These are phyloP conservation scores for Phyllostachys edulis DNA, from an alignment of 176 grass and related monocot species.

Conservation along the genomic window DNA sequence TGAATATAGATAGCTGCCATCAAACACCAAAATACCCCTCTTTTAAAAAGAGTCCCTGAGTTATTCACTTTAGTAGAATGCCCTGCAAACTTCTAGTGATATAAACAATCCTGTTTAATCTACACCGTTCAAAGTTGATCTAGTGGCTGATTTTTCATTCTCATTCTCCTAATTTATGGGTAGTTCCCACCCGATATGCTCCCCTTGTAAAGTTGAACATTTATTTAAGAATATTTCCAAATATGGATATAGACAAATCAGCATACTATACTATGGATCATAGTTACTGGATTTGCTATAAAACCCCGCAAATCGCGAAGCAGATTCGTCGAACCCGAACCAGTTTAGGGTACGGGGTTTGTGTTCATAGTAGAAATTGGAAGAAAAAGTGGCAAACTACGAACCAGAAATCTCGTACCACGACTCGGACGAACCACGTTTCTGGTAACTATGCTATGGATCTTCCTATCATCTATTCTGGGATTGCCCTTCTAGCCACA, in stretches of 20 bases:
- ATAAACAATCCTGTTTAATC: neutral
- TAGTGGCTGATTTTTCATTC: neutral
- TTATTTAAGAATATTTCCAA: neutral
- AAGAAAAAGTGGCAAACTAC: no score
- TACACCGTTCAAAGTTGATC: neutral
- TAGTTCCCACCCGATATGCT: neutral
- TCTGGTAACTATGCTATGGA: neutral
- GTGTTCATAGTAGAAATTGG: no score
- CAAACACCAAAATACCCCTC: neutral
- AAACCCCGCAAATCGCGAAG: no score
- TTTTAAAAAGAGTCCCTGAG: neutral
- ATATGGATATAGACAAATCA: neutral
- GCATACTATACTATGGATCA: neutral
- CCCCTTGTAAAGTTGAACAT: neutral
- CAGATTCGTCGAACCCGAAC: no score
- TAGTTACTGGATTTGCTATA: no score
- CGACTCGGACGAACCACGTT: no score
- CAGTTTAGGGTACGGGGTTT: no score
- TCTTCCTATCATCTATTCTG: neutral
- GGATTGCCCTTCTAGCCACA: neutral
- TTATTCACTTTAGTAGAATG: neutral
- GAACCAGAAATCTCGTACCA: no score
- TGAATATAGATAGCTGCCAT: neutral
- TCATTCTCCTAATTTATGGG: neutral
- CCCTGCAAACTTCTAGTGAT: neutral